Base-by-base conservation (phyloP, 352 stramenopile species). In the Globisporangium spiculum region DNA sequence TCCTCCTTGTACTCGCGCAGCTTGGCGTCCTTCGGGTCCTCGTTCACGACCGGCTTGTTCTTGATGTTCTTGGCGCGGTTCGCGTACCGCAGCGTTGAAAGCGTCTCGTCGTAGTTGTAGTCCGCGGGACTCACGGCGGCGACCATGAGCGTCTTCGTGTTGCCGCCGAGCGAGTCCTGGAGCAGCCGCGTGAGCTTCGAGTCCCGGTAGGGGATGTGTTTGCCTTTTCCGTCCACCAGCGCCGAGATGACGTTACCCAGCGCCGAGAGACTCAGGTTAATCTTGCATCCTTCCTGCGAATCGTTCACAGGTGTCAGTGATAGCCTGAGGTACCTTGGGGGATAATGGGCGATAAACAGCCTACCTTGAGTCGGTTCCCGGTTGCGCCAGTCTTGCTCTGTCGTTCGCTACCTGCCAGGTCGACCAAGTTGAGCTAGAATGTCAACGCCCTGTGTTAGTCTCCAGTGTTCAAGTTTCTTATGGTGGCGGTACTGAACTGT, bases 11-110 rank as follows among this genome's bases (percentile, higher is more conserved):
- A 95, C 69, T 95, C 88, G 22, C 89, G 79, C 44, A 98, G 70
- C 74, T 97, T 94, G n/a, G 90, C 86, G 65, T 95, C 90, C 67
- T 97, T 97, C 0, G 93, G 93, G 64, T 99, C 96, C 57, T 98
- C 90, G 77, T 99, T 99, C 63, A 98, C 86, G 27, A 32, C 2
- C 27, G 97, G 97, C 64, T 98, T 98, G 81, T 99, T 99, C 73
- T 99, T 99, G 78, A 99, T 99, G 77, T 99, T 99, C 86, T 99
- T 99, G 34, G 98, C 98, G 36, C 98, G 93, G 76, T 97, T 99
- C 7, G 97, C 97, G 78, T 99, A 99, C 24, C 94, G 85, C n/a
- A 99, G 72, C 8, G 96, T 98, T 3, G 90, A 97, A 4, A 98
- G 73, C 7, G 89, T 98, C 78, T 95, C 86, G 48, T 99, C 96